Evolutionary conservation across 805 yeast genomes (phyloP).

Genomic region (Candida railenensis): DNA sequence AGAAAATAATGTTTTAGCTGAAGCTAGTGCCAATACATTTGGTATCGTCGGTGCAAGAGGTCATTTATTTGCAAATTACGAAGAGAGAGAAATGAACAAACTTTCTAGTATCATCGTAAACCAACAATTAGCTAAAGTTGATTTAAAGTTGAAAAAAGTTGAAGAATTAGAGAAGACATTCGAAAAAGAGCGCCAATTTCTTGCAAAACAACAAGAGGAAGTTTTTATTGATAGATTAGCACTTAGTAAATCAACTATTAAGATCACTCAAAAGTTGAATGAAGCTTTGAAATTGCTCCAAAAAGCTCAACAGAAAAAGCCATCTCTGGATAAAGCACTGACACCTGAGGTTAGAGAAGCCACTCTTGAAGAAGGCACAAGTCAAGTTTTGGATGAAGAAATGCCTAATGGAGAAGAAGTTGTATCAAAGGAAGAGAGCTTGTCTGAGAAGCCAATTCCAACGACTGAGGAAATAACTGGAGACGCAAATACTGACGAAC

Average conservation of each 20-base stretch:
- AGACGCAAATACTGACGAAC: slow-evolving; percentile 9
- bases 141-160: slow-evolving; percentile 59
- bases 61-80: slow-evolving; percentile 74
- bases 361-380: slow-evolving; percentile 3
- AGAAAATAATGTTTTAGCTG: slow-evolving; percentile 13
- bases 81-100: slow-evolving; percentile 73
- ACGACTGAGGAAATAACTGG: background rate
- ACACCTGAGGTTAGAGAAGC: background rate
- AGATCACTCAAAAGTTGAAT: slow-evolving; percentile 47
- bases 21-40: slow-evolving; percentile 64
- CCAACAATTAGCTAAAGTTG: slow-evolving; percentile 61
- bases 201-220: slow-evolving; percentile 66
- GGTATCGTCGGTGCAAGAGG: slow-evolving; percentile 78
- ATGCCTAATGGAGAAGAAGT: slow-evolving; percentile 2
- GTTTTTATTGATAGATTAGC: slow-evolving; percentile 63
- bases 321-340: slow-evolving; percentile 2
- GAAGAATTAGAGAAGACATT: slow-evolving; percentile 62
- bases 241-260: slow-evolving; percentile 57
- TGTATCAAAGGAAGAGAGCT: background rate
- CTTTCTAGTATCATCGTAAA: slow-evolving; percentile 57
- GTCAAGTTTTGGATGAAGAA: slow-evolving; percentile 1
- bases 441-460: background rate
- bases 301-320: slow-evolving; percentile 10
- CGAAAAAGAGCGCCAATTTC: slow-evolving; percentile 59
- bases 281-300: slow-evolving; percentile 22